Conservation (phyloP, 1,284 basidiomycete genomes). For the Rhodotorula sp. region DNA sequence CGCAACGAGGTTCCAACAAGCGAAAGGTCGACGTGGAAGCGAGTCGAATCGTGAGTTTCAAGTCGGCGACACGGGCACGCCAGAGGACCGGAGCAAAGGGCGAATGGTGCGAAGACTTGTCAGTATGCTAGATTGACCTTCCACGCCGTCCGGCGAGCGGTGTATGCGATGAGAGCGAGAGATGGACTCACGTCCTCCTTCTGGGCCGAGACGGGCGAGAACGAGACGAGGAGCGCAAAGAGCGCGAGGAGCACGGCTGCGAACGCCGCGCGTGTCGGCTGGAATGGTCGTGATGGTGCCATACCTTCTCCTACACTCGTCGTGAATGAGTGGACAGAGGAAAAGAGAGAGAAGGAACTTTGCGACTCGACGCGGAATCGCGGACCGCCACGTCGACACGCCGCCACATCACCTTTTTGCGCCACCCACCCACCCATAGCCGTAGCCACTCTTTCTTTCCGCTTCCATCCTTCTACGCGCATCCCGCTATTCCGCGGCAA, state of each 20-base stretch:
- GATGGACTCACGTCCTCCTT: constrained; percentile 34
- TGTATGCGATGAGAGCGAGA: too few species aligned
- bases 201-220: constrained; percentile 28
- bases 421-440: too few species aligned
- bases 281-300: constrained; percentile 5
- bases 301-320: background rate
- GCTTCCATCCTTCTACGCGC: too few species aligned
- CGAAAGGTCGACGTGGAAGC: constrained; percentile 5
- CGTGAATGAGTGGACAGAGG: background rate
- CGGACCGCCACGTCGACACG: too few species aligned
- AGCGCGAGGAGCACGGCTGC: constrained; percentile 22
- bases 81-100: background rate
- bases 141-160: background rate
- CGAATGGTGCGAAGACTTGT: background rate
- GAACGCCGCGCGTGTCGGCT: constrained; percentile 11
- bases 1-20: background rate
- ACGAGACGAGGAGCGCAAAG: constrained; percentile 31
- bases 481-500: too few species aligned
- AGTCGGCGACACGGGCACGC: background rate
- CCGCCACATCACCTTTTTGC: too few species aligned
- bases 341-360: background rate
- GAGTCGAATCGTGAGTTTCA: background rate
- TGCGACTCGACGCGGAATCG: too few species aligned
- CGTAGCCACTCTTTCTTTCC: too few species aligned
- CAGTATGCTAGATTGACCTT: background rate